Base-by-base conservation (phyloP, 2,329 filamentous ascomycete genomes). In the Emericellopsis cladophorae region DNA sequence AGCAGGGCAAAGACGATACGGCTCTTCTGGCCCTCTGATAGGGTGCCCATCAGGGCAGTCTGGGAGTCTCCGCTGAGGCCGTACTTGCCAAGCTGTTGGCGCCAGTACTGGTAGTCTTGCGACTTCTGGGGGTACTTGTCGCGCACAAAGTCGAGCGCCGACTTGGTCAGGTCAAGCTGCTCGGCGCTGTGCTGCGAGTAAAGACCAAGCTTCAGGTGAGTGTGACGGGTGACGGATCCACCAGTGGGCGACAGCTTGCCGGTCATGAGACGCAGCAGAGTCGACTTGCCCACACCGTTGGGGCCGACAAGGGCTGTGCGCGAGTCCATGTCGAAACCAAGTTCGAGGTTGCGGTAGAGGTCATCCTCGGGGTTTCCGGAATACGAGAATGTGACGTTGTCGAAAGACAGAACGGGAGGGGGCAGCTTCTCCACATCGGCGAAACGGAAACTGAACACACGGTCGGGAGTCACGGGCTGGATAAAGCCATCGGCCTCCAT, bases 401-500 rank as follows among this genome's bases (percentile, higher is more conserved):
- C 92, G 55, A 98, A 94, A 9, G 92, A 90, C 53, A 98, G 70
- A 36, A 98, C 92, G 32, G 92, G 92, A 40, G 92, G 93, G 11
- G 92, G 92, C n/a, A 98, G 81, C 76, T 98, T 98, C 61, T 98
- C 92, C 41, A 96, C 92, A 57, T 96, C 89, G 51, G 92, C 92
- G 64, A 98, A 98, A 57, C 90, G 82, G 82, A 98, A 98, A 44
- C 82, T 90, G 70, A 98, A 98, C 58, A 95, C 83, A 46, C 79
- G 77, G 67, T 98, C 92, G 48, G 77, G 67, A 42, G 74, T 66
- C 47, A 98, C 88, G 43, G 87, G 85, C 67, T 98, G 83, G 60
- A 98, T 96, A 66, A 96, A 92, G 51, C 92, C 92, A 56, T 98
- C 92, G 53, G 93, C 92, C 75, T 96, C 90, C 92, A 98, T 98